Evolutionary conservation across 169 alveolate genomes (phyloP), one percentile per base, ranked within the genome.

Genomic region (Toxoplasma gondii): DNA sequence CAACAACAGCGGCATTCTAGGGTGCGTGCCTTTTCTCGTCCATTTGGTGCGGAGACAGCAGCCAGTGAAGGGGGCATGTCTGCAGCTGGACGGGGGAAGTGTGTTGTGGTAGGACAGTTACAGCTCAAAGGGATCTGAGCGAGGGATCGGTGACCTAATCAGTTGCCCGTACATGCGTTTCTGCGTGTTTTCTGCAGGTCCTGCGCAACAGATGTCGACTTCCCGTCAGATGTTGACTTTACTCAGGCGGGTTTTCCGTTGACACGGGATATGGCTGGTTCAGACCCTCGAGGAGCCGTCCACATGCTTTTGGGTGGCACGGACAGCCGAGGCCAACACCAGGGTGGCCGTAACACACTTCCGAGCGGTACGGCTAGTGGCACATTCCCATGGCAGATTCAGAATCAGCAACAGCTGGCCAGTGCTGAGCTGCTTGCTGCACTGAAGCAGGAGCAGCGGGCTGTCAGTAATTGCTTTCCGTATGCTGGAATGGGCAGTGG

Each of bases 361-460:
- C 90, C 90, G n/a, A 82, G 90, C 90, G 29, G 90, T 49, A 24
- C 67, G 53, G 90, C 90, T 5, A 82, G 90, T 49, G 90, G 90
- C 4, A 43, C 41, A 1, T 41, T 82, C 41, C 64, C 90, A 5
- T 82, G 90, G 90, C 90, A 19, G n/a, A 27, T 41, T 12, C 90
- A 82, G 27, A 31, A 49, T 82, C 86, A 78, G 43, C 86, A 78
- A 19, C 86, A 78, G 86, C 39, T 78, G 39, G n/a, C 86, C 39
- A 78, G 86, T n/a, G 86, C 86, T 16, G 86, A 78, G 45, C 45
- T 78, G 39, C 86, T 78, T n/a, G 86, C 86, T n/a, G 86, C 86
- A n/a, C n/a, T 78, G 39, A 78, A 78, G 86, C 86, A 78, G 86
- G 86, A 78, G 27, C 86, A 78, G 44, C 86, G 86, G 86, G 44